Conservation (phyloP, 2,329 filamentous ascomycete species). For the Stemphylium vesicarium region DNA sequence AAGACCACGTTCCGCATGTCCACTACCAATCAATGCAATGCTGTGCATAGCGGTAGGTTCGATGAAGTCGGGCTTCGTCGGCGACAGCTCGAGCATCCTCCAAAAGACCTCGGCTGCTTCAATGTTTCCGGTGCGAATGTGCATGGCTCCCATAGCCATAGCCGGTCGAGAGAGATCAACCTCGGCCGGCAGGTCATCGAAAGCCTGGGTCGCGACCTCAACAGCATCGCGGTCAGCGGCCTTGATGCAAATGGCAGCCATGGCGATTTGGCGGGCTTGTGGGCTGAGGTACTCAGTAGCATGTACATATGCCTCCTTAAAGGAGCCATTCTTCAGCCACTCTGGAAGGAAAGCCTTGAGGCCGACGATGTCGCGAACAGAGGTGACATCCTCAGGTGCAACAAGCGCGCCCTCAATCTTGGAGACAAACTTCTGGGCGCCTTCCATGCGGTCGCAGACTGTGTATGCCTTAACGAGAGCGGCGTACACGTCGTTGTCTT, state of each 20-base stretch:
- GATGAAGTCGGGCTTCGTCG: conserved; percentile 72
- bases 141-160: conserved; percentile 84
- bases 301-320: conserved; percentile 75
- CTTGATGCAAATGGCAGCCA: conserved; percentile 74
- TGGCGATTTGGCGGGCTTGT: conserved; percentile 65
- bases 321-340: conserved; percentile 72
- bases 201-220: conserved; percentile 67
- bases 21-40: conserved; percentile 83
- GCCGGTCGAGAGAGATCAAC: conserved; percentile 61
- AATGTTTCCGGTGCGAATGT: conserved; percentile 82
- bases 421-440: conserved; percentile 83
- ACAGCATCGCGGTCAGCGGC: conserved; percentile 82
- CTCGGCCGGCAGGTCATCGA: conserved; percentile 57
- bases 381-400: conserved; percentile 58
- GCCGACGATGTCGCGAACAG: conserved; percentile 75
- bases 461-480: conserved; percentile 91
- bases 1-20: conserved; percentile 82
- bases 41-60: conserved; percentile 92
- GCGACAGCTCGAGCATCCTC: conserved; percentile 70
- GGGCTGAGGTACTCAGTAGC: conserved; percentile 68
- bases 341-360: conserved; percentile 79
- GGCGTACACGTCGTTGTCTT: conserved; percentile 86
- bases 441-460: conserved; percentile 77
- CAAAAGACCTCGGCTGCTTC: conserved; percentile 80
- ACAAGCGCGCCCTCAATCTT: conserved; percentile 70